A percentile compares a stretch with the other conserved stretches of the same genome.
Evolutionary conservation across 2,329 filamentous ascomycete species (phyloP).

Genomic region (Triangularia verruculosa): DNA sequence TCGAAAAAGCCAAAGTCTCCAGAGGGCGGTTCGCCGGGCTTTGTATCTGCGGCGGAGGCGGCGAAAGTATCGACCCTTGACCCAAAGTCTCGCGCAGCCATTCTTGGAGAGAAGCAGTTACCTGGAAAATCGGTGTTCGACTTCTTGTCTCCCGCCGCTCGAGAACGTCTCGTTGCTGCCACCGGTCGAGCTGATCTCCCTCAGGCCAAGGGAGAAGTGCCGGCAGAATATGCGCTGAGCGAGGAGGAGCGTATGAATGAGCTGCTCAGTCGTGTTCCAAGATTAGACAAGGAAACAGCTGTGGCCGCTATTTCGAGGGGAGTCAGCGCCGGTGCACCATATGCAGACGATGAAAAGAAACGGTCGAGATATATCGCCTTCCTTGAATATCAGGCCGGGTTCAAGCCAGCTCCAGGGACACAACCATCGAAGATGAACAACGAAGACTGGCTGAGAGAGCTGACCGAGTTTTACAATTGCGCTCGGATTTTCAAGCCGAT

Average conservation of each 20-base stretch:
- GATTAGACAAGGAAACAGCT: slow-evolving; percentile 64
- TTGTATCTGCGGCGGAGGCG: slow-evolving; percentile 70
- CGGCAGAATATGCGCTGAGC: slow-evolving; percentile 59
- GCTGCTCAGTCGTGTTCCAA: slow-evolving; percentile 58
- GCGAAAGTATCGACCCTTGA: slow-evolving; percentile 75
- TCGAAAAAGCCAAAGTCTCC: slow-evolving; percentile 44
- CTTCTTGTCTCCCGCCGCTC: slow-evolving; percentile 74
- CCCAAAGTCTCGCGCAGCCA: slow-evolving; percentile 69
- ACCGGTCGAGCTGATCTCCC: slow-evolving; percentile 78
- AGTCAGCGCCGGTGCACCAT: slow-evolving; percentile 68
- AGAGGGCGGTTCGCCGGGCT: slow-evolving; percentile 35
- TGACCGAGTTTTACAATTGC: slow-evolving; percentile 68
- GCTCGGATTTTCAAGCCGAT: slow-evolving; percentile 82
- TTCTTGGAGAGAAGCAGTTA: slow-evolving; percentile 76
- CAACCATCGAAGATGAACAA: slow-evolving; percentile 45
- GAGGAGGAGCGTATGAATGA: slow-evolving; percentile 61
- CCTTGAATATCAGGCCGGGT: slow-evolving; percentile 71
- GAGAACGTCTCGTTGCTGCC: slow-evolving; percentile 71
- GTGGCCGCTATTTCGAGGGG: slow-evolving; percentile 66
- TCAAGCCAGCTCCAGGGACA: slow-evolving; percentile 53
- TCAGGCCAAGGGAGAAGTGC: slow-evolving; percentile 70
- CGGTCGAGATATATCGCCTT: slow-evolving; percentile 77
- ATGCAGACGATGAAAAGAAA: slow-evolving; percentile 78
- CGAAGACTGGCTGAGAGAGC: slow-evolving; percentile 77
- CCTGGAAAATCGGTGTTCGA: slow-evolving; percentile 96